Base-by-base conservation (phyloP, 345 rosid genomes). In the Hevea brasiliensis region DNA sequence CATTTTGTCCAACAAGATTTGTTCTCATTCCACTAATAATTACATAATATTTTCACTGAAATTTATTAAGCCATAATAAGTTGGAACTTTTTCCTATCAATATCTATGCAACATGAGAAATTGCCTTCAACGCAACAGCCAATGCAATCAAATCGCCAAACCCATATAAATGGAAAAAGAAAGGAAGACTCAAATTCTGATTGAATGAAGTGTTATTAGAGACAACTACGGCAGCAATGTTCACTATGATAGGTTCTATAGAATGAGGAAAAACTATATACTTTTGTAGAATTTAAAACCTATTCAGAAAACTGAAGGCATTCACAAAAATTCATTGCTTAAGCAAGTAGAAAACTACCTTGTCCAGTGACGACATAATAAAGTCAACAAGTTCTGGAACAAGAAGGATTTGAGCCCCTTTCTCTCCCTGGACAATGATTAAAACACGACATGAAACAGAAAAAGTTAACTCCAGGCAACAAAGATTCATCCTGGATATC, bases 351-450 rank as follows among this genome's bases (percentile, higher is more conserved):
- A 20, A 27, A 26, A 20, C 4, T 67, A 92, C 98, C 97, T 92
- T 92, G 86, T 89, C 92, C 62, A 95, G 82, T 24, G 98, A 80
- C 7, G 92, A 73, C 68, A 87, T 76, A 67, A 95, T n/a, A 83
- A 83, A 89, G 76, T 95, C 97, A 32, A 77, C 92, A 70, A 95
- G 92, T 76, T 95, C 96, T 0, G 98, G 95, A 88, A 90, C 91
- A 77, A 92, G 82, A 66, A 92, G 76, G 74, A 95, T 40, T 55
- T 95, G 97, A 47, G 98, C 98, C 60, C 99, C 97, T 73, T 86
- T 89, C 57, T 87, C 92, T 65, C 87, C 98, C 98, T 95, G 75
- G 48, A 83, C 57, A 68, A 73, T 23, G 71, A 74, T 65, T 35
- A 57, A 50, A 23, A 29, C 72, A 26, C 26, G 35, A 69, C 44